These are phyloP conservation scores for Bodo saltans DNA, from an alignment of 78 protist species.

Conservation along the genomic window DNA sequence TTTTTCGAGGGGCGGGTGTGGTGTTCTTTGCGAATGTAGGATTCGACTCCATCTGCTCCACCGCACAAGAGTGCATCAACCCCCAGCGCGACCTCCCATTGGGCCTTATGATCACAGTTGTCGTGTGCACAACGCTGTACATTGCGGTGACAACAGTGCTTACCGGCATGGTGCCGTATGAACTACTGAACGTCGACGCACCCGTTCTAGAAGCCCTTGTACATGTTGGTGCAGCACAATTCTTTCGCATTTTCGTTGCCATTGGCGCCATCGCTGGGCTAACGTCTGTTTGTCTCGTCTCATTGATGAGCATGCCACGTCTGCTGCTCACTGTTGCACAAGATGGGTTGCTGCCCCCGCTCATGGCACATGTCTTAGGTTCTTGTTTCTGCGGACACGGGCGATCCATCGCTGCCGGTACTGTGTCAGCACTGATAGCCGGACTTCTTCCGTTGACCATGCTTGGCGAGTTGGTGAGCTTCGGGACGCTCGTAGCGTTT, in stretches of 20 bases:
- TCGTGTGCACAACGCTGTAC: slow-evolving; percentile 44
- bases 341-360: background rate
- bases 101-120: slow-evolving; percentile 55
- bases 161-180: background rate
- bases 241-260: background rate
- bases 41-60: slow-evolving; percentile 59
- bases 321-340: background rate
- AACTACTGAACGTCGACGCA: background rate
- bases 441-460: slow-evolving; percentile 35
- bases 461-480: slow-evolving; percentile 53
- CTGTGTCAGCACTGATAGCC: slow-evolving; percentile 30
- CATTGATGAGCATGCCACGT: background rate
- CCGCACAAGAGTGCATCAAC: slow-evolving; percentile 51
- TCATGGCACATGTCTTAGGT: background rate
- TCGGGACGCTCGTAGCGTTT: slow-evolving; percentile 61
- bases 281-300: background rate
- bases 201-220: background rate
- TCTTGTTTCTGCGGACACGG: no score
- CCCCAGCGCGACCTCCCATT: slow-evolving; percentile 62
- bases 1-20: slow-evolving; percentile 42
- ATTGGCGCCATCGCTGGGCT: background rate
- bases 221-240: background rate
- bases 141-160: slow-evolving; percentile 39
- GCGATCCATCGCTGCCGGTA: slow-evolving; percentile 47
- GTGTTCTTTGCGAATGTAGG: slow-evolving; percentile 64